These are phyloP conservation scores for Biscogniauxia mediterranea DNA, from an alignment of 2,329 filamentous ascomycete species.

Conservation along the genomic window DNA sequence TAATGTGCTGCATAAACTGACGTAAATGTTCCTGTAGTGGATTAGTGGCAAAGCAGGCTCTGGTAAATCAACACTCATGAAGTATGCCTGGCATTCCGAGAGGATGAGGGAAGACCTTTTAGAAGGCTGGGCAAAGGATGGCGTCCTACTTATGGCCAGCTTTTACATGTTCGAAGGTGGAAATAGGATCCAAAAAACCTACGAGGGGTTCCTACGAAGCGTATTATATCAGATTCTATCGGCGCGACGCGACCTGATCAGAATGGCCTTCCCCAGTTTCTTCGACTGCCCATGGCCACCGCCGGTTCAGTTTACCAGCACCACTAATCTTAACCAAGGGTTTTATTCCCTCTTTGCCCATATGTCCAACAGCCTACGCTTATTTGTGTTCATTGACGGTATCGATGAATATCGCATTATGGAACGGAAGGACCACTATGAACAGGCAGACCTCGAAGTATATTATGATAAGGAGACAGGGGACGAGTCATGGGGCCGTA, in stretches of 20 bases:
- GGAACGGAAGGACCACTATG: slow-evolving; percentile 33
- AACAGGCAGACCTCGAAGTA: slow-evolving; percentile 28
- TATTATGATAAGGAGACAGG: slow-evolving; percentile 28
- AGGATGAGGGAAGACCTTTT: slow-evolving; percentile 28
- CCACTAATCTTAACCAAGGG: slow-evolving; percentile 29
- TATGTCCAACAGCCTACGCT: slow-evolving; percentile 26
- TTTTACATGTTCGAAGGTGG: slow-evolving; percentile 45
- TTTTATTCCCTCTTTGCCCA: slow-evolving; percentile 32
- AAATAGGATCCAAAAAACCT: slow-evolving; percentile 38
- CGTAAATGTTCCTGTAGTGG: slow-evolving; percentile 24
- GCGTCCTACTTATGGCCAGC: slow-evolving; percentile 30
- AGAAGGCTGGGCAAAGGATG: slow-evolving; percentile 33
- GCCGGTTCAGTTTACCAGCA: slow-evolving; percentile 29
- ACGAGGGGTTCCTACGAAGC: slow-evolving; percentile 39
- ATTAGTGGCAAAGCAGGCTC: slow-evolving; percentile 45
- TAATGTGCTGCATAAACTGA: not conserved
- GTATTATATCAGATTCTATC: slow-evolving; percentile 37
- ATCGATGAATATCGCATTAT: slow-evolving; percentile 35
- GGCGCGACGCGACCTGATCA: slow-evolving; percentile 31
- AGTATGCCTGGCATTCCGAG: slow-evolving; percentile 35
- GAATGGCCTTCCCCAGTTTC: slow-evolving; percentile 31
- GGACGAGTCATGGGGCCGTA: slow-evolving; percentile 31
- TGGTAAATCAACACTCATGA: slow-evolving; percentile 49
- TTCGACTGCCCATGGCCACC: slow-evolving; percentile 31
- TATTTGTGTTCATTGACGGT: slow-evolving; percentile 31